Base-by-base conservation (phyloP, 2,329 filamentous ascomycete species). In the Pyrenochaeta sp. region DNA sequence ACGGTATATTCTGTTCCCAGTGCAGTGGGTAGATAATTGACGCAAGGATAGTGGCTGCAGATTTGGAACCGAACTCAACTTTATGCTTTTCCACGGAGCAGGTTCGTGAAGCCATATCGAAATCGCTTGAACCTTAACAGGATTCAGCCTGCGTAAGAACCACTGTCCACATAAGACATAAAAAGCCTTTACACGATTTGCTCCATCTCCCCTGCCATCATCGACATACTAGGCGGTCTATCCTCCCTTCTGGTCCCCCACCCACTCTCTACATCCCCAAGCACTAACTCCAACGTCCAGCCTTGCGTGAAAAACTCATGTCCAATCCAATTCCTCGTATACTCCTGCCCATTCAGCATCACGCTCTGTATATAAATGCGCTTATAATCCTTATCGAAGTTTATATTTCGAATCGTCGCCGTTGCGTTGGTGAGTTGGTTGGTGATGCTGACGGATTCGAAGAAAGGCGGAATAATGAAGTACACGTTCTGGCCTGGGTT, bases 401-500 rank as follows among this genome's bases (percentile, higher is more conserved):
- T 74, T 14, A 72, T 40, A 29, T 57, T 65, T 7, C 63, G 61
- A 11, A 77, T 72, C 1, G 69, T 75, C 1, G 74, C 73, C 2
- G 65, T 73, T 20, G 70, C 71, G 5, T 72, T 72, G 0, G 72
- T 76, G 4, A 68, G 38, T n/a, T 68, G 63, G 28, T 70, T 72
- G 2, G 58, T 71, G 14, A 77, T 58, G 29, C 61, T 69, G 23
- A 76, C 64, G 6, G 65, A 59, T 27, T 73, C 63, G 53, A 77
- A 77, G 58, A 76, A 77, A 0, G 75, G 75, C 7, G 76, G 72
- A 6, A 67, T 74, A 44, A 78, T 76, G 36, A 77, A 68, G 39
- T 77, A 78, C 10, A 78, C 73, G 45, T 77, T 71, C 37, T 77
- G 74, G 0, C 76, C 76, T 1, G 76, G 73, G 31, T 75, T 76